Percentiles rank a stretch among this genome's conserved stretches.
Conservation (phyloP, 305 asterid genomes). For the Solanum chacoense region DNA sequence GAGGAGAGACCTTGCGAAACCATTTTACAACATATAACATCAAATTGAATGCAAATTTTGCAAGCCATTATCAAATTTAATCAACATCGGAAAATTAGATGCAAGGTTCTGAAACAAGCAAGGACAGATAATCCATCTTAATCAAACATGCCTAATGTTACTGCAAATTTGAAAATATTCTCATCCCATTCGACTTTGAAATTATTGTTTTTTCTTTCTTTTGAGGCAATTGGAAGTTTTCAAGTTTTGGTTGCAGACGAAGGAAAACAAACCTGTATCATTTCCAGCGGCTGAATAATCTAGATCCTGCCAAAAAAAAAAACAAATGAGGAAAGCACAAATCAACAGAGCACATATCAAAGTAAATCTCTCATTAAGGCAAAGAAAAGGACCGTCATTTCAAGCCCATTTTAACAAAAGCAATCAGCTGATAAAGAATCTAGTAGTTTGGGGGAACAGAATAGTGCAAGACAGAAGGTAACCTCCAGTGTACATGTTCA, state of each 20-base stretch:
- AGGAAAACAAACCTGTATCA: constrained; percentile 61
- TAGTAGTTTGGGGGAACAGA: background rate
- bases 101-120: background rate
- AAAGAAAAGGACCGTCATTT: background rate
- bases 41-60: background rate
- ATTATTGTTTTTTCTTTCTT: background rate
- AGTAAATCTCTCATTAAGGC: background rate
- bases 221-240: background rate
- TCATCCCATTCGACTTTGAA: background rate
- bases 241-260: background rate
- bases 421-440: background rate
- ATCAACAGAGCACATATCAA: background rate
- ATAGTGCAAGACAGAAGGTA: background rate
- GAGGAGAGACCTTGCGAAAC: background rate
- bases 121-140: background rate
- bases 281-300: constrained; percentile 33
- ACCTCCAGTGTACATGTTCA: background rate
- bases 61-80: background rate
- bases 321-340: background rate
- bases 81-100: background rate
- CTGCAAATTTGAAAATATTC: background rate
- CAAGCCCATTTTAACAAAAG: background rate
- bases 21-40: background rate
- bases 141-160: background rate
- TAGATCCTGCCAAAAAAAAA: constrained; percentile 14